Percentiles rank a stretch among this genome's conserved stretches.
Evolutionary conservation across 371 early-diverging fungal genomes (phyloP).

Genomic region (Saksenaea oblongispora): DNA sequence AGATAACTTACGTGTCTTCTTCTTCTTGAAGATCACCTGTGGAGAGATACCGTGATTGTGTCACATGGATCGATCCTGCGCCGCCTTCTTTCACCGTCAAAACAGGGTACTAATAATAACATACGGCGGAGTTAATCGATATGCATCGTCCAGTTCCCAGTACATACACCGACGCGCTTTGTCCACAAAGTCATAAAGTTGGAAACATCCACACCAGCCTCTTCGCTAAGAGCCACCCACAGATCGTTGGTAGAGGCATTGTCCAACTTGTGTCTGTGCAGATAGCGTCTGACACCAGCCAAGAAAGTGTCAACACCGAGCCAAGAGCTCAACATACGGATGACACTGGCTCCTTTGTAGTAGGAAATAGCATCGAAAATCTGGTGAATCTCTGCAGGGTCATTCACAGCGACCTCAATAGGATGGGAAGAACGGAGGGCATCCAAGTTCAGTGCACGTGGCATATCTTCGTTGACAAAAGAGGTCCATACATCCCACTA

Average conservation of each 20-base stretch:
- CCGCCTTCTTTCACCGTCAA: slow-evolving; percentile 59
- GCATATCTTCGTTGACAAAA: slow-evolving; percentile 77
- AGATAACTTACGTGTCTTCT: slow-evolving; percentile 49
- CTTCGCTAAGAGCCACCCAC: slow-evolving; percentile 77
- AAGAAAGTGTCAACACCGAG: slow-evolving; percentile 60
- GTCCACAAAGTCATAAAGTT: slow-evolving; percentile 86
- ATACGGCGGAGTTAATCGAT: background rate
- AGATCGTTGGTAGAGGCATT: slow-evolving; percentile 86
- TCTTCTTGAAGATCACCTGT: slow-evolving; percentile 68
- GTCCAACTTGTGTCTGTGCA: slow-evolving; percentile 73
- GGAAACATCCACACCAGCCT: slow-evolving; percentile 70
- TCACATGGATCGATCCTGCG: slow-evolving; percentile 54
- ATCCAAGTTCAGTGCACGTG: slow-evolving; percentile 75
- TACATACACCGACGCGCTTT: slow-evolving; percentile 70
- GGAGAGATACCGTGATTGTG: slow-evolving; percentile 77
- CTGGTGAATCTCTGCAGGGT: slow-evolving; percentile 74
- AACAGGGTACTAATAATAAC: slow-evolving; percentile 62
- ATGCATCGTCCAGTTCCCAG: background rate
- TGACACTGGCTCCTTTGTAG: slow-evolving; percentile 90
- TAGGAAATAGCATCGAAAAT: slow-evolving; percentile 83
- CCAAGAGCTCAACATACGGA: slow-evolving; percentile 82
- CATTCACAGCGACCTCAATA: slow-evolving; percentile 83
- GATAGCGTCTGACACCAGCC: slow-evolving; percentile 78
- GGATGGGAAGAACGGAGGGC: slow-evolving; percentile 80
- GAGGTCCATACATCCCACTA: slow-evolving; percentile 77